Conservation (phyloP, 768 basidiomycete genomes). For the Strobilomyces echinocephalus region DNA sequence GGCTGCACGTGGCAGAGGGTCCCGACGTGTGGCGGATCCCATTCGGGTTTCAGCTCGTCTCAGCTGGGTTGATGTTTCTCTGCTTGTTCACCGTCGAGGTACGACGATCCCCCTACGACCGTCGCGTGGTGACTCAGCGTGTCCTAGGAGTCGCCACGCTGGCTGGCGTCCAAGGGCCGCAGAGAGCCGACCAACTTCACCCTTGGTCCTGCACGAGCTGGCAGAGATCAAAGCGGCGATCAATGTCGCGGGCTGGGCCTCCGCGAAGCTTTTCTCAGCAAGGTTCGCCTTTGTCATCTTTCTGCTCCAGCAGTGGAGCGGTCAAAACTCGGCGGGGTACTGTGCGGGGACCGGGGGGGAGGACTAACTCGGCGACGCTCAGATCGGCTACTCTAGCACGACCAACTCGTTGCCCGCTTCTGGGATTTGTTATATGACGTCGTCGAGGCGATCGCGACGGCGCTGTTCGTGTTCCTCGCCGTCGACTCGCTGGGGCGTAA, state of each 20-base stretch:
- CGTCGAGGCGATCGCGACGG: slow-evolving; percentile 64
- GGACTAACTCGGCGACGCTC: not conserved
- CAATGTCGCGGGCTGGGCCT: slow-evolving; percentile 54
- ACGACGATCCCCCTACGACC: not conserved
- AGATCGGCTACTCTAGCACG: slow-evolving; percentile 67
- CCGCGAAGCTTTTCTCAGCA: slow-evolving; percentile 71
- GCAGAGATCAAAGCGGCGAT: slow-evolving; percentile 83
- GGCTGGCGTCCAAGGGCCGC: slow-evolving; percentile 65
- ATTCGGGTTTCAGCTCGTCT: slow-evolving; percentile 72
- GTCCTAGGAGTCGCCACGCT: slow-evolving; percentile 66
- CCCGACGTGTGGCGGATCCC: slow-evolving; percentile 64
- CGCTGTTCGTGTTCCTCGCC: slow-evolving; percentile 61
- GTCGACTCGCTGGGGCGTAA: slow-evolving; percentile 69
- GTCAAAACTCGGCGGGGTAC: slow-evolving; percentile 79
- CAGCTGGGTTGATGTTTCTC: slow-evolving; percentile 63
- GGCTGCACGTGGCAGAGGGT: slow-evolving; percentile 45
- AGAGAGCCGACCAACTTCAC: slow-evolving; percentile 36
- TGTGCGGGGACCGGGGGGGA: slow-evolving; percentile 18
- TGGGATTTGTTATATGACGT: slow-evolving; percentile 66
- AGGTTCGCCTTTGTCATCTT: slow-evolving; percentile 82
- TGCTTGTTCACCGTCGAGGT: slow-evolving; percentile 67
- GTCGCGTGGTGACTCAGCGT: slow-evolving; percentile 7
- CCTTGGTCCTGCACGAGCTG: slow-evolving; percentile 52
- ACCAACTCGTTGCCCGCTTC: slow-evolving; percentile 64
- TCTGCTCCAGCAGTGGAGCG: slow-evolving; percentile 77